Evolutionary conservation across 108 stramenopile species (phyloP).

Genomic region (Nitzschia inconspicua): DNA sequence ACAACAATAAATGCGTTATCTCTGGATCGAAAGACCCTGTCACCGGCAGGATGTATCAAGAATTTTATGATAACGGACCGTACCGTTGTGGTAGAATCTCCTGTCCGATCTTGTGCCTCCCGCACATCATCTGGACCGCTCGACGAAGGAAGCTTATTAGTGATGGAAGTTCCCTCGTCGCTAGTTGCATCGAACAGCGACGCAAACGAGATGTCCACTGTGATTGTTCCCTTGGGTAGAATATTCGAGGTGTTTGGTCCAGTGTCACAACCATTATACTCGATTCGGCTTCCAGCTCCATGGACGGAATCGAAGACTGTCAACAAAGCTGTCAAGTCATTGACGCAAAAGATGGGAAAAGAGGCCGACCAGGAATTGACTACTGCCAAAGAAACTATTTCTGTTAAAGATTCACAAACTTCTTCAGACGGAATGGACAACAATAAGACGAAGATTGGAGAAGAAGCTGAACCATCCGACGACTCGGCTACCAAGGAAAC

Average conservation of each 20-base stretch:
- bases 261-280: slow-evolving; percentile 76
- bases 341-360: too few species aligned
- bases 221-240: slow-evolving; percentile 52
- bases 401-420: too few species aligned
- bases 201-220: not conserved
- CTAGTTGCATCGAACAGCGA: not conserved
- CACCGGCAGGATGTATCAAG: slow-evolving; percentile 57
- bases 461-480: not conserved
- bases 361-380: too few species aligned
- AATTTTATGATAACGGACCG: slow-evolving; percentile 59
- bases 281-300: slow-evolving; percentile 50
- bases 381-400: too few species aligned
- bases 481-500: too few species aligned
- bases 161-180: slow-evolving; percentile 19
- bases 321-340: too few species aligned
- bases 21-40: slow-evolving; percentile 13
- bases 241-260: slow-evolving; percentile 87
- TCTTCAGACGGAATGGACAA: not conserved
- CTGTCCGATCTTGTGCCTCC: not conserved
- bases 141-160: slow-evolving; percentile 70
- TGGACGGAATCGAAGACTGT: too few species aligned
- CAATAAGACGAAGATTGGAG: not conserved
- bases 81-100: slow-evolving; percentile 66
- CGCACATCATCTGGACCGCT: slow-evolving; percentile 25
- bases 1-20: slow-evolving; percentile 5